Conservation (phyloP, 2,329 filamentous ascomycete genomes). For the Lachnellula arida region DNA sequence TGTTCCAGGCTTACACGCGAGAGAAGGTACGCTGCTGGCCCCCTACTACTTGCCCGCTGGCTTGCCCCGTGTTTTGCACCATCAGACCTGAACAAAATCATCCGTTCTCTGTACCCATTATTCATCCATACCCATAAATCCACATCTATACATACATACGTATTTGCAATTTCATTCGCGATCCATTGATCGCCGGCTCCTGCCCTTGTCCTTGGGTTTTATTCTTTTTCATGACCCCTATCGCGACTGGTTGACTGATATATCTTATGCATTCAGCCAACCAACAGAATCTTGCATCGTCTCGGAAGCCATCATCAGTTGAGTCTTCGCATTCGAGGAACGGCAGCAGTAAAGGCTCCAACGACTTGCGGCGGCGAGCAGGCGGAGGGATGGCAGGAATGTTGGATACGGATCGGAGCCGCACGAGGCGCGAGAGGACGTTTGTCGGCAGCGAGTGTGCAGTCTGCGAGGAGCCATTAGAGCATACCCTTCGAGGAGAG, state of each 20-base stretch:
- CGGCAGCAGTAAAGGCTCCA: slow-evolving; percentile 3
- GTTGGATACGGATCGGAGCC: slow-evolving; percentile 71
- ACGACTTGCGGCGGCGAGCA: slow-evolving; percentile 25
- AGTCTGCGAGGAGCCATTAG: slow-evolving; percentile 92
- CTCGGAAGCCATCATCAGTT: slow-evolving; percentile 8
- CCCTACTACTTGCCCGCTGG: slow-evolving; percentile 2
- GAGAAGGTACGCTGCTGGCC: slow-evolving; percentile 24
- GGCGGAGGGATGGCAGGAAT: slow-evolving; percentile 52
- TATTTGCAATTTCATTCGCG: too few relatives aligned
- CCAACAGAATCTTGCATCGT: slow-evolving; percentile 5
- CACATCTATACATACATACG: too few relatives aligned
- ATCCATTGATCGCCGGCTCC: too few relatives aligned
- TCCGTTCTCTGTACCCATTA: too few relatives aligned
- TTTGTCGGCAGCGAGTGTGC: slow-evolving; percentile 94
- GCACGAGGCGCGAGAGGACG: slow-evolving; percentile 81
- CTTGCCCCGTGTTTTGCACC: background rate
- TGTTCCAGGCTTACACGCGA: slow-evolving; percentile 27
- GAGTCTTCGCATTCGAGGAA: slow-evolving; percentile 14
- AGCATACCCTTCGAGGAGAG: slow-evolving; percentile 91
- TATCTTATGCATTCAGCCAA: slow-evolving; percentile 9
- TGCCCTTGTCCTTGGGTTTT: too few relatives aligned
- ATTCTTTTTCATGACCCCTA: too few relatives aligned
- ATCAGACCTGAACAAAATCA: background rate
- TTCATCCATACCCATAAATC: too few relatives aligned
- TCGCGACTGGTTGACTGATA: too few relatives aligned